Percentiles rank a stretch among this genome's conserved stretches.
These are phyloP conservation scores for Scutellaria galericulata DNA, from an alignment of 257 asterid genomes.

Conservation along the genomic window DNA sequence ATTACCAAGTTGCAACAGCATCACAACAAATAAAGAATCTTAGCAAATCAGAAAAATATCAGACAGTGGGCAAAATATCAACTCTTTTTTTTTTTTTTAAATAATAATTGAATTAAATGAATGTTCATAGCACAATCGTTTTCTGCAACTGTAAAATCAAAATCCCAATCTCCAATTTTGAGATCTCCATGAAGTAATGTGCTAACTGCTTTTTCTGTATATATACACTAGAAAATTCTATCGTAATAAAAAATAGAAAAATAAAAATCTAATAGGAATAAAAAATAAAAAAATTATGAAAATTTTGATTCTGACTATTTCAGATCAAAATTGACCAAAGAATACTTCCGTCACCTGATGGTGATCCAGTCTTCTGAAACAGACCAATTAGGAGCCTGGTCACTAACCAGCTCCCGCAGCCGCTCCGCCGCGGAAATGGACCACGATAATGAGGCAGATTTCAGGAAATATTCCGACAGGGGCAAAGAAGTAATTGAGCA, in stretches of 20 bases:
- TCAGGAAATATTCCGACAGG: slow-evolving; percentile 40
- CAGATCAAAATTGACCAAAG: slow-evolving; percentile 31
- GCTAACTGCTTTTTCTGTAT: background rate
- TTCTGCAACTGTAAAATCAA: slow-evolving; percentile 40
- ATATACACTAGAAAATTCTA: background rate
- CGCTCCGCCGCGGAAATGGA: slow-evolving; percentile 41
- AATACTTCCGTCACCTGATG: slow-evolving; percentile 50
- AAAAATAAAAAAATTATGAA: slow-evolving; percentile 22
- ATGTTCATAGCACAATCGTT: slow-evolving; percentile 6
- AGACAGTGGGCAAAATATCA: slow-evolving; percentile 34
- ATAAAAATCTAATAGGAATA: background rate
- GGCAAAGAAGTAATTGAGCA: slow-evolving; percentile 53
- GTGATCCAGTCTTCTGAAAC: slow-evolving; percentile 63
- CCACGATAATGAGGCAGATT: background rate
- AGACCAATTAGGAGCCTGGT: slow-evolving; percentile 51
- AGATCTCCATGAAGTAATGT: background rate
- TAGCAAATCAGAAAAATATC: slow-evolving; percentile 29
- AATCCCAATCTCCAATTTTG: slow-evolving; percentile 15
- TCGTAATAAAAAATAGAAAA: background rate
- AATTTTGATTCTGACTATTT: slow-evolving; percentile 27
- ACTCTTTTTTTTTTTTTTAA: slow-evolving; percentile 39
- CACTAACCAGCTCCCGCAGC: slow-evolving; percentile 43
- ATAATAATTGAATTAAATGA: slow-evolving; percentile 18
- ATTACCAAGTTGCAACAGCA: slow-evolving; percentile 32
- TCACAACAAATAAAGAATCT: slow-evolving; percentile 29